Evolutionary conservation across 805 yeast genomes (phyloP), one percentile per base, ranked within the genome.

Genomic region (Zygotorulaspora florentina): DNA sequence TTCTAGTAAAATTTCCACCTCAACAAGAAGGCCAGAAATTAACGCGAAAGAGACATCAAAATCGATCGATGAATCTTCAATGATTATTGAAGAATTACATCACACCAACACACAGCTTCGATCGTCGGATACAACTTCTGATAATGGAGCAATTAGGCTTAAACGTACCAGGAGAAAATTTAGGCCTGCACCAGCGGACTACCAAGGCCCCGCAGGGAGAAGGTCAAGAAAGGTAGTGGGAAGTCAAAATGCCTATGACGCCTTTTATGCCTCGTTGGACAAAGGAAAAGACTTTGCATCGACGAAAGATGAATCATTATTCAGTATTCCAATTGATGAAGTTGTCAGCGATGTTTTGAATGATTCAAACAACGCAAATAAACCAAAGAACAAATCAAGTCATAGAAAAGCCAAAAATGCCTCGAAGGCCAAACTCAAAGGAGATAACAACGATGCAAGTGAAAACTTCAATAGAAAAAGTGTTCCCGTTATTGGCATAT

Each of bases 241-340:
- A 12, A 51, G 54, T 7, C 46, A 45, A 27, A 42, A 38, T 11
- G 52, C 54, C 12, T 55, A 47, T 39, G 54, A 48, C 8, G 41
- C 49, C 9, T 57, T 57, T 42, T 40, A 54, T 35, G 46, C 47
- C 16, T 50, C 50, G 17, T 41, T 54, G 20, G 53, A 48, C 13
- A 42, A 39, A 20, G 25, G 53, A 18, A 30, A 40, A 27, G 39
- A 34, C 17, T 36, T 27, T 28, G 43, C 51, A 18, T 38, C 42
- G 13, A 44, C 45, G 10, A 42, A 40, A 38, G 47, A 49, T 12
- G 42, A 36, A 15, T 33, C 26, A 17, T 5, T 39, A 3, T 31
- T 40, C 16, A 41, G 47, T 25, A 39, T 53, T 35, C 48, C 51
- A 3, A 31, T 53, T 10, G 50, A 47, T 15, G 48, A 47, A 16